A percentile compares a stretch with the other conserved stretches of the same genome.
Conservation (phyloP, 2,329 filamentous ascomycete genomes). For the Cyphellophora europaea region DNA sequence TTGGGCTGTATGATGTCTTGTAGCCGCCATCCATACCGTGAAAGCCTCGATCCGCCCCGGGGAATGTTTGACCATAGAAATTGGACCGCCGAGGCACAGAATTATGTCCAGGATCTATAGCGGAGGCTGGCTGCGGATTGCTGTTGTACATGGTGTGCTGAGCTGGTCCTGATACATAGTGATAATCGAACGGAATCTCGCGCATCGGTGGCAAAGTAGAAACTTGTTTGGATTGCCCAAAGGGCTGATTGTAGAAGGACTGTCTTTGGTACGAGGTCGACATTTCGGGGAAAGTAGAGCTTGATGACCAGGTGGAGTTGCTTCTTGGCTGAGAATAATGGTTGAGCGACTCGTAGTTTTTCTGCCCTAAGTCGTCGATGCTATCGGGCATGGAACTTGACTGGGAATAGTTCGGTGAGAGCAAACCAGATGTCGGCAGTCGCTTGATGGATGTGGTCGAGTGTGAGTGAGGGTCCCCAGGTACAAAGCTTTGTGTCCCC, state of each 20-base stretch:
- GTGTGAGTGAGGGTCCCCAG: constrained; percentile 4
- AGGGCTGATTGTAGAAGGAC: background rate
- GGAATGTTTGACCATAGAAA: too few relatives aligned
- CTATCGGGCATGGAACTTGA: constrained; percentile 2
- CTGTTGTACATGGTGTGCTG: too few relatives aligned
- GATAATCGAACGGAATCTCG: background rate
- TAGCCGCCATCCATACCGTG: constrained; percentile 7
- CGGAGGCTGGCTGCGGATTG: too few relatives aligned
- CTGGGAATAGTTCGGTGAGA: constrained; percentile 8
- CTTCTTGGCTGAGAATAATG: background rate
- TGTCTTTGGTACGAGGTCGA: constrained; percentile 1
- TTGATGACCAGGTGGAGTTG: background rate
- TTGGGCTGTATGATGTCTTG: constrained; percentile 10
- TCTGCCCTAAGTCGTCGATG: constrained; percentile 1
- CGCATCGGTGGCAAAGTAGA: background rate
- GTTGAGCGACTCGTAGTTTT: constrained; percentile 1
- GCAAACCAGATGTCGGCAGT: constrained; percentile 7
- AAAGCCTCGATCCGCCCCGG: too few relatives aligned
- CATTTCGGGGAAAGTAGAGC: constrained; percentile 1
- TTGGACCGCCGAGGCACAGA: too few relatives aligned
- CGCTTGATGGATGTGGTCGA: constrained; percentile 5
- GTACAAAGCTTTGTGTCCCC: background rate
- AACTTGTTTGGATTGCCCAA: background rate
- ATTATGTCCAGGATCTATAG: too few relatives aligned
- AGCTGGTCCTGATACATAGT: too few relatives aligned